Evolutionary conservation across 306 rosid genomes (phyloP).

Genomic region (Begonia fuchsioides): DNA sequence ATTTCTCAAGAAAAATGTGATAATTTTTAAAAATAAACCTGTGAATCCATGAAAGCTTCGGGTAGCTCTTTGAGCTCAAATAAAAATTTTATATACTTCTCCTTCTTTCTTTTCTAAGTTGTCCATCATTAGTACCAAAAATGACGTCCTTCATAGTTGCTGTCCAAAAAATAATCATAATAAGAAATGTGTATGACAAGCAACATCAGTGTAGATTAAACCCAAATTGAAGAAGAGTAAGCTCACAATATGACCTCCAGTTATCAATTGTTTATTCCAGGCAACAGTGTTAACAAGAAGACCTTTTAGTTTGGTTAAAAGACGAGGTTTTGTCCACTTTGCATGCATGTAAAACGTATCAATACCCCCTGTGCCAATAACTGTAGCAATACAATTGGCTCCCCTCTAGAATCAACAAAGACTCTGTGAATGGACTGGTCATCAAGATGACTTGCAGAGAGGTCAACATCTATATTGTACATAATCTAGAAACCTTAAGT

Average conservation of each 20-base stretch:
- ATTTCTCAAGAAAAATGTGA: too few species aligned
- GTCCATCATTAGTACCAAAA: conserved; percentile 78
- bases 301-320: conserved; percentile 67
- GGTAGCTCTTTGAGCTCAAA: conserved; percentile 61
- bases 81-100: conserved; percentile 68
- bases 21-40: too few species aligned
- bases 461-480: conserved; percentile 61
- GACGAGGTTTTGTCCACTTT: conserved; percentile 81
- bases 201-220: not conserved
- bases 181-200: not conserved
- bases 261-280: conserved; percentile 82
- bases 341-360: conserved; percentile 90
- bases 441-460: conserved; percentile 70
- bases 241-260: conserved; percentile 48
- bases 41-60: too few species aligned
- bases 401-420: conserved; percentile 92
- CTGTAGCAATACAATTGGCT: conserved; percentile 82
- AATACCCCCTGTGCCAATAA: conserved; percentile 64
- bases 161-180: conserved; percentile 11
- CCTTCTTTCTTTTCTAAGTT: conserved; percentile 90
- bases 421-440: conserved; percentile 92
- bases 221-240: conserved; percentile 7
- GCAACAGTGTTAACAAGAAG: conserved; percentile 86
- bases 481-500: conserved; percentile 6
- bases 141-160: conserved; percentile 87